These are phyloP conservation scores for Neonectria faginata DNA, from an alignment of 2,329 filamentous ascomycete species.

Conservation along the genomic window DNA sequence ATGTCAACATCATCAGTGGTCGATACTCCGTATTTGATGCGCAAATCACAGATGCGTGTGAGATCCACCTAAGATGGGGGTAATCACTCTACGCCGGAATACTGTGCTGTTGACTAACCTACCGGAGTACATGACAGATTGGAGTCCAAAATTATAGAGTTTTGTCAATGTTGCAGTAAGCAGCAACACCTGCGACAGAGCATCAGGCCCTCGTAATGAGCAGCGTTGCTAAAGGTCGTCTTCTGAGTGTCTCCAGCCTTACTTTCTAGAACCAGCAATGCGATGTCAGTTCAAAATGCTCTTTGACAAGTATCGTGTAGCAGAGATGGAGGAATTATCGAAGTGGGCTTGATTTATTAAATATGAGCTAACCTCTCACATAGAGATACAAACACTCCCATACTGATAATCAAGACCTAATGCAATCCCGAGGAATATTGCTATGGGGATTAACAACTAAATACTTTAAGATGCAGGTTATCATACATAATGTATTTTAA, in stretches of 20 bases:
- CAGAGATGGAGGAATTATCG: background rate
- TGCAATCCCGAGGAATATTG: background rate
- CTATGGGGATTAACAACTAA: no score
- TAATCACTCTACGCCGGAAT: background rate
- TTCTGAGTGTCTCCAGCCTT: background rate
- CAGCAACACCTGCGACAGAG: background rate
- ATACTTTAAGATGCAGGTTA: no score
- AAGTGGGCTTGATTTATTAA: background rate
- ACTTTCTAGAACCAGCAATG: background rate
- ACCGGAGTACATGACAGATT: no score
- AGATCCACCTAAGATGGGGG: background rate
- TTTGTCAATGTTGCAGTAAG: background rate
- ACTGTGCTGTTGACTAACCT: no score
- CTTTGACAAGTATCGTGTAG: background rate
- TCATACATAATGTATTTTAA: no score
- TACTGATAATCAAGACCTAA: background rate
- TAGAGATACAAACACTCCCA: background rate
- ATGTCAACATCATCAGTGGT: background rate
- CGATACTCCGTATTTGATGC: no score
- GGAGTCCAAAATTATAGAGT: background rate
- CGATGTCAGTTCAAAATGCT: background rate
- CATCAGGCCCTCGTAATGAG: background rate
- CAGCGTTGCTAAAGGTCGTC: background rate
- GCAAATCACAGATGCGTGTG: no score
- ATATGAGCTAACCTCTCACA: background rate